Base-by-base conservation (phyloP, 371 early-diverging fungal genomes). In the Rhizopus stolonifer region DNA sequence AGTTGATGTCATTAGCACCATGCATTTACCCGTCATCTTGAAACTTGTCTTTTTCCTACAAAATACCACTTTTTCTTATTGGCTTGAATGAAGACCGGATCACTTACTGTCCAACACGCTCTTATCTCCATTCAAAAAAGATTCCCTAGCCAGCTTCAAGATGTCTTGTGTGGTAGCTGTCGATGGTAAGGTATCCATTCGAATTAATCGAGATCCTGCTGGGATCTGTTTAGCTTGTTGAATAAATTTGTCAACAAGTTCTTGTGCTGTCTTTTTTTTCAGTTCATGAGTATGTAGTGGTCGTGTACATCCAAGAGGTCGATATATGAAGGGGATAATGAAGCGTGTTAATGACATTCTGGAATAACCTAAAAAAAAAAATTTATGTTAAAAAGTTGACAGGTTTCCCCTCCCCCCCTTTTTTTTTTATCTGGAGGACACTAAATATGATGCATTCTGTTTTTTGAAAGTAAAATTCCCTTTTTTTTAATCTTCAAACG, bases 121-220 rank as follows among this genome's bases (percentile, higher is more conserved):
- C 21, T 66, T 67, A 36, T 73, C 77, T 24, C 69, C 71, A n/a
- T 73, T 40, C 10, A 46, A 49, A 17, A 70, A 67, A 9, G 77
- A 69, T 46, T 72, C 67, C 46, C 77, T 69, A 8, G 71, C 77
- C 22, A 77, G 56, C 48, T 73, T 73, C 52, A 48, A 46, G 3
- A 77, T 64, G 48, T 77, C 77, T 45, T 77, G 73, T 10, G 39
- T 43, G 4, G 77, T 77, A 7, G 60, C 67, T 25, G 73, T 73
- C 1, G 15, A 15, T 44, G 77, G 77, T 34, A 77, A 26, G 15
- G 38, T 18, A 15, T 73, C 64, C 21, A 77, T 55, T 19, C 46
- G 45, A 36, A 77, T 59, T 55, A 73, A 57, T 13, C 57, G 62
- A n/a, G 71, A 7, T 29, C 7, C 4, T 29, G 4, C 7, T 61